Evolutionary conservation across 257 asterid genomes (phyloP), one percentile per base, ranked within the genome.

Genomic region (Lantana camara): DNA sequence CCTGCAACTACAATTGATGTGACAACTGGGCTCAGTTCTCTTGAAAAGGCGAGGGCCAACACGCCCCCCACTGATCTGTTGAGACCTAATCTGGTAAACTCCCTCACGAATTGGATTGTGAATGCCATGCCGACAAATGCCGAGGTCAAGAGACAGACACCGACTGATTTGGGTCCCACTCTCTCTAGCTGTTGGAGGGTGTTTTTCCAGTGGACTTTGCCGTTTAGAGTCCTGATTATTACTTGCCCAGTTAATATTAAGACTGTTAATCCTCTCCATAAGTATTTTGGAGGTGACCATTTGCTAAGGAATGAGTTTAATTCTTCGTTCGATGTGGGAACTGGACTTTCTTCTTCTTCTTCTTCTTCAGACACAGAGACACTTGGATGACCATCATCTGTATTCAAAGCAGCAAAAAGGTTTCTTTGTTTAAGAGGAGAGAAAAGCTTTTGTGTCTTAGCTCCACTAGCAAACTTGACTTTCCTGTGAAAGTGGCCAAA

Each of bases 81-180:
- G 55, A 93, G 79, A 9, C 99, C 99, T 71, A 90, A 73, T 72
- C 99, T 70, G 58, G 97, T 90, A 68, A 93, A 93, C 53, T 93
- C 99, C 68, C 99, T 73, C 21, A 93, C 97, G 50, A 93, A 93
- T 56, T 93, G 99, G 79, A 93, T 90, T 1, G 97, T 88, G 80
- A 93, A 90, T 66, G 99, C 99, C 99, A 90, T 93, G 74, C 99
- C 96, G 6, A 93, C 95, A 59, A 93, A 90, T 20, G 99, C 96
- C 3, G 99, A 75, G 16, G 96, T 90, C 50, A 93, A 64, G 50
- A 93, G 86, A 74, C 97, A 90, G 45, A 92, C 99, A 9, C 97
- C 97, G 5, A 87, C 94, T 5, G 99, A 94, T 78, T 82, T 94
- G 24, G 97, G 96, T 5, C 97, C 97, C 0, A 94, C 95, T 46